phyloP scores from a whole-genome alignment of 73 alveolate species.

The Paramecium sonneborni region DNA sequence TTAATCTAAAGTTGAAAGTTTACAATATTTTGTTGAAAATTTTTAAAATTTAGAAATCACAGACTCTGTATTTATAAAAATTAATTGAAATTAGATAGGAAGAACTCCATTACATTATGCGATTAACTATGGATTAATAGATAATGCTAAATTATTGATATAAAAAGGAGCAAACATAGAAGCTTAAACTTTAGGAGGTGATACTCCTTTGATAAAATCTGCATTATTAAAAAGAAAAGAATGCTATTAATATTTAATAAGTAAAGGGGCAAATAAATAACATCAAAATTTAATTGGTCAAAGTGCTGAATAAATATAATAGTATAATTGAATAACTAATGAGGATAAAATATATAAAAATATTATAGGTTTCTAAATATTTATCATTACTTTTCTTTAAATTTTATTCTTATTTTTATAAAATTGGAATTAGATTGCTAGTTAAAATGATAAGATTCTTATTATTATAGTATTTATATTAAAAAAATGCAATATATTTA shows the following conservation, averaged over 20 bases:
- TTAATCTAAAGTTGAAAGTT: not conserved
- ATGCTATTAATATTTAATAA: not conserved
- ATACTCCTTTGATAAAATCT: not conserved
- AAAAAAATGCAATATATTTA: not conserved
- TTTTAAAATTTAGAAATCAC: not conserved
- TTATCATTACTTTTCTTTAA: not conserved
- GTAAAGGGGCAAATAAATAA: not conserved
- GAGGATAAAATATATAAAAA: not conserved
- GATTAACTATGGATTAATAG: not conserved
- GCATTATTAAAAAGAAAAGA: not conserved
- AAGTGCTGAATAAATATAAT: slow-evolving; percentile 17
- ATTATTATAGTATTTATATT: not conserved
- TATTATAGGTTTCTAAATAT: not conserved
- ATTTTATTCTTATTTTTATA: too few relatives aligned
- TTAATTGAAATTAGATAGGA: not conserved
- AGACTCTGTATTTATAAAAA: not conserved
- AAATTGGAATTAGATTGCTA: too few relatives aligned
- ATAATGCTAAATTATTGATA: not conserved
- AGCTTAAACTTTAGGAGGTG: not conserved
- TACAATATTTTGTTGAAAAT: not conserved
- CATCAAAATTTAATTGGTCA: not conserved
- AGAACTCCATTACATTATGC: slow-evolving; percentile 11
- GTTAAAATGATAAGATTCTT: too few relatives aligned
- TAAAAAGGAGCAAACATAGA: not conserved
- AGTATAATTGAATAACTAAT: not conserved